Evolutionary conservation across 192 early-diverging fungal genomes (phyloP).

Genomic region (Glomus cerebriforme): DNA sequence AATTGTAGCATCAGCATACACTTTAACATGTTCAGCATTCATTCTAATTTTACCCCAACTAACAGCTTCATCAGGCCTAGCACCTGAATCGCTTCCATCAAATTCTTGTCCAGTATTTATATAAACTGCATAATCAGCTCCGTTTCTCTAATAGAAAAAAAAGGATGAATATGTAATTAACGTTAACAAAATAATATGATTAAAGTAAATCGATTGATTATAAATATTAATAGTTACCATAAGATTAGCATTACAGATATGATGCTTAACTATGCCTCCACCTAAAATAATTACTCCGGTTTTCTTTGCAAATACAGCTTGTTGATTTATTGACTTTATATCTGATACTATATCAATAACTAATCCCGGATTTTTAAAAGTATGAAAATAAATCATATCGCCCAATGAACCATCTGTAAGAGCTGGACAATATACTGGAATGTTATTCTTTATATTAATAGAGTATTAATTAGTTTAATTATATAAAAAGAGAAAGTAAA

Average conservation of each 20-base stretch:
- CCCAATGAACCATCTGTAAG: slow-evolving; percentile 97
- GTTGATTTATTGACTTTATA: slow-evolving; percentile 88
- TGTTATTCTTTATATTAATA: slow-evolving; percentile 73
- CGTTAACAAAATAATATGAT: background rate
- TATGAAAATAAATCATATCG: slow-evolving; percentile 99
- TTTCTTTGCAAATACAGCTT: slow-evolving; percentile 94
- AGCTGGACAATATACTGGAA: slow-evolving; percentile 97
- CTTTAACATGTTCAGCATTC: slow-evolving; percentile 84
- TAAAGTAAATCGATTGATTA: background rate
- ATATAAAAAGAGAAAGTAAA: background rate
- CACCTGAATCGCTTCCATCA: slow-evolving; percentile 97
- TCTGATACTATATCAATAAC: slow-evolving; percentile 92
- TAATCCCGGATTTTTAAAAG: slow-evolving; percentile 92
- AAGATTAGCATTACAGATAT: slow-evolving; percentile 98
- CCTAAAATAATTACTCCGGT: slow-evolving; percentile 97
- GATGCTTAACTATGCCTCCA: slow-evolving; percentile 97
- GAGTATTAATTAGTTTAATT: background rate
- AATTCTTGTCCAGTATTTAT: slow-evolving; percentile 99
- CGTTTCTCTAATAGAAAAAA: slow-evolving; percentile 73
- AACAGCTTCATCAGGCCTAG: slow-evolving; percentile 96
- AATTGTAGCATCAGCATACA: slow-evolving; percentile 90
- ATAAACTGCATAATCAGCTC: slow-evolving; percentile 94
- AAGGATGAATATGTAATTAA: slow-evolving; percentile 1
- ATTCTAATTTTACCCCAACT: slow-evolving; percentile 96
- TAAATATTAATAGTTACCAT: slow-evolving; percentile 60